phyloP scores from a whole-genome alignment of 176 grass and related monocot species.

The Carex cristatella region DNA sequence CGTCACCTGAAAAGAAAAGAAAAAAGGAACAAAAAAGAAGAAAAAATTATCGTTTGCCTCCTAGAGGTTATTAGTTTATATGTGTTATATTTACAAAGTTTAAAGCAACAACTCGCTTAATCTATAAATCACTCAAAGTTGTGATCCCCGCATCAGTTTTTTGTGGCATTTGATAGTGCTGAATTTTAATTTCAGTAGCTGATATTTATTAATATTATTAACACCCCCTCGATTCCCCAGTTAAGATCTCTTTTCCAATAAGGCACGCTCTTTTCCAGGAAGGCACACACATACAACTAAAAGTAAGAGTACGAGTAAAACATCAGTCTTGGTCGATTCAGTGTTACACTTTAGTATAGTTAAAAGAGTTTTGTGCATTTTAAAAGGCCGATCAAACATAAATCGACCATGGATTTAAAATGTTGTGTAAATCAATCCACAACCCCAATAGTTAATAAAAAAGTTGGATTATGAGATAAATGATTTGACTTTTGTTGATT shows the following conservation, averaged over 20 bases:
- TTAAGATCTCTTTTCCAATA: background rate
- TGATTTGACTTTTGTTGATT: background rate
- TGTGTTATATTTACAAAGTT: background rate
- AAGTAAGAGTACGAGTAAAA: background rate
- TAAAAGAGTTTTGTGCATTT: too few species aligned
- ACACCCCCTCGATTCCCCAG: background rate
- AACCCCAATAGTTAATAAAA: background rate
- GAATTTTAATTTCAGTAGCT: background rate
- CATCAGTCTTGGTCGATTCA: background rate
- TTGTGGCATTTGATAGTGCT: background rate
- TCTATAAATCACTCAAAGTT: background rate
- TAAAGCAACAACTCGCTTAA: background rate
- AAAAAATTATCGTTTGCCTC: background rate
- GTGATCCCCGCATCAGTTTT: background rate
- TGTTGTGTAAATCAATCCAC: background rate
- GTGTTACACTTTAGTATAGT: background rate
- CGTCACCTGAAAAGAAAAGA: slow-evolving; percentile 4
- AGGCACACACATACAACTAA: too few species aligned
- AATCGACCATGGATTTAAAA: background rate
- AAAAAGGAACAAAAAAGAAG: background rate
- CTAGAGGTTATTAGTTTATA: background rate
- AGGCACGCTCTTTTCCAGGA: background rate
- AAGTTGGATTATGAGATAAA: background rate
- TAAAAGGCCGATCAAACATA: too few species aligned
- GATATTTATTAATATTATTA: background rate